Percentiles rank a stretch among this genome's conserved stretches.
phyloP scores from a whole-genome alignment of 202 grass and related monocot species.

The Setaria italica region DNA sequence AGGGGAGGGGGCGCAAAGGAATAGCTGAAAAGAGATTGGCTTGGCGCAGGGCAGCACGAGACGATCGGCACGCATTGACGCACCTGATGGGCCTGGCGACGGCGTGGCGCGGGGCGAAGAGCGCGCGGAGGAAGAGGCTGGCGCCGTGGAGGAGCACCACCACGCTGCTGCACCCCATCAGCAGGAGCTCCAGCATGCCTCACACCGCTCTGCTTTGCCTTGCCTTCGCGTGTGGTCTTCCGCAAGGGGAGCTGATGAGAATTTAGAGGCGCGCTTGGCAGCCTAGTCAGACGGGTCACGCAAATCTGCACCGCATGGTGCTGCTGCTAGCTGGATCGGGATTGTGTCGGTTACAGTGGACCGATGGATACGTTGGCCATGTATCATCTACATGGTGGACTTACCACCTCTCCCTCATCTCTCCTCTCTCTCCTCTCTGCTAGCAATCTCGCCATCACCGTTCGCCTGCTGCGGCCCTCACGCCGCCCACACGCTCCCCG shows the following conservation, averaged over 20 bases:
- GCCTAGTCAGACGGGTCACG: no score
- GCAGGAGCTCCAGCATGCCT: slow-evolving; percentile 56
- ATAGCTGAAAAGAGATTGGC: neutral
- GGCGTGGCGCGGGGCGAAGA: slow-evolving; percentile 50
- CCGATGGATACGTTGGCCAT: no score
- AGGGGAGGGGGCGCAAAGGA: neutral
- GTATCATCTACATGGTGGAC: no score
- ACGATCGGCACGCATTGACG: neutral
- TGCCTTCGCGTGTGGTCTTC: neutral
- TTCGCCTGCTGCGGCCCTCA: no score
- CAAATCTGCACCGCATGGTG: no score
- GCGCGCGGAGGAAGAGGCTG: slow-evolving; percentile 60
- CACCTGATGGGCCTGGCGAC: slow-evolving; percentile 53
- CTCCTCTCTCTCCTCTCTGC: no score
- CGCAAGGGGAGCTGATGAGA: neutral
- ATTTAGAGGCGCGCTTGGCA: no score
- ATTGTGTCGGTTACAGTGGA: no score
- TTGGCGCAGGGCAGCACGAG: neutral
- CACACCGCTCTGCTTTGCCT: neutral
- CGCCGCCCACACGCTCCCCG: no score
- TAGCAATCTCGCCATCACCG: no score
- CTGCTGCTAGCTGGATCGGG: no score
- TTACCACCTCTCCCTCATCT: no score
- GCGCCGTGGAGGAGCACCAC: slow-evolving; percentile 68
- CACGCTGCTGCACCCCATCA: slow-evolving; percentile 61